Conservation (phyloP, 2,329 filamentous ascomycete genomes). For the Penicillium griseofulvum region DNA sequence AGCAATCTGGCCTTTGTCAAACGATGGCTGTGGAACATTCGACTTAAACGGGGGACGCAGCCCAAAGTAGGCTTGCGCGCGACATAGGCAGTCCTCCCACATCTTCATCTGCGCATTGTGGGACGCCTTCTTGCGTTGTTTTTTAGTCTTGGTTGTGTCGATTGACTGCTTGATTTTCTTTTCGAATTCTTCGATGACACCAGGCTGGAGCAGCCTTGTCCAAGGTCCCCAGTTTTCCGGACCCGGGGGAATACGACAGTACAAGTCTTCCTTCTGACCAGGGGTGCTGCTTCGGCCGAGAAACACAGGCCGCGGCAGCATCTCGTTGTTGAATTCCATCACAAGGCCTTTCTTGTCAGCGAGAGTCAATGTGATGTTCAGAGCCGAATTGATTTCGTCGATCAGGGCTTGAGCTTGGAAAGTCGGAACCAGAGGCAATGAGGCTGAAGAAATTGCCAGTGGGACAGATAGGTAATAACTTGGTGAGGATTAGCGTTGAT, state of each 20-base stretch:
- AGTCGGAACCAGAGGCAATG: constrained; percentile 66
- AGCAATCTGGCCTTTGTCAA: neutral
- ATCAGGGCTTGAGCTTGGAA: constrained; percentile 65
- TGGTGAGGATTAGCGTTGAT: neutral
- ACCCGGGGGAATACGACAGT: constrained; percentile 33
- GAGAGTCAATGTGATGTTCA: constrained; percentile 56
- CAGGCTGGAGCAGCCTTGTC: neutral
- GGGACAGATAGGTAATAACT: constrained; percentile 68
- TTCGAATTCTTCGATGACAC: constrained; percentile 22
- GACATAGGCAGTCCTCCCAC: constrained; percentile 57
- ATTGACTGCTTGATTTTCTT: constrained; percentile 54
- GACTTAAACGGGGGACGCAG: constrained; percentile 45
- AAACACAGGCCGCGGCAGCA: constrained; percentile 65
- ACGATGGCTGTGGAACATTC: neutral
- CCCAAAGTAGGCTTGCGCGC: constrained; percentile 69
- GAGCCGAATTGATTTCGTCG: constrained; percentile 58
- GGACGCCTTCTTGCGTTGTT: constrained; percentile 48
- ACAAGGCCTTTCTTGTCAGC: constrained; percentile 58
- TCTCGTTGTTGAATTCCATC: constrained; percentile 59
- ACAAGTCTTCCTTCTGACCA: constrained; percentile 41
- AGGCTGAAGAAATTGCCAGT: constrained; percentile 45
- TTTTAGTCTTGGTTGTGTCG: constrained; percentile 53
- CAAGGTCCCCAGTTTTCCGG: neutral
- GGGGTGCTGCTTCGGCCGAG: constrained; percentile 57
- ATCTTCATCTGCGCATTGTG: constrained; percentile 39